phyloP scores from a whole-genome alignment of 305 asterid genomes.

The Fraxinus dipetala region DNA sequence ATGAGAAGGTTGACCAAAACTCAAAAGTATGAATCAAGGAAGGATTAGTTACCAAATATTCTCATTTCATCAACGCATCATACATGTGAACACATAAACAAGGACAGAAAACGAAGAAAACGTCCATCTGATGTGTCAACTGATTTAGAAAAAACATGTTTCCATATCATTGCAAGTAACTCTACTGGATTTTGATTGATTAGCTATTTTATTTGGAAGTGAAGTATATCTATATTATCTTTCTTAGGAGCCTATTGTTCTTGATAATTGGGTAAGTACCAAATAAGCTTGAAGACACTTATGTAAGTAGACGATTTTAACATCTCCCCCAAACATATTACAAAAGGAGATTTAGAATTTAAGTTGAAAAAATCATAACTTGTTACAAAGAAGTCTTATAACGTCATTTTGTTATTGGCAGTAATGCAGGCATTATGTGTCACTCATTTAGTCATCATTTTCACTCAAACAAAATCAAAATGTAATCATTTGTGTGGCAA shows the following conservation, averaged over 20 bases:
- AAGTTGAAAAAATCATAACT: background rate
- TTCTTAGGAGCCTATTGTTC: background rate
- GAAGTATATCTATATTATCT: background rate
- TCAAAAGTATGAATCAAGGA: background rate
- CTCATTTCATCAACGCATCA: background rate
- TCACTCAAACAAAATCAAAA: background rate
- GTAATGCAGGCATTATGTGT: background rate
- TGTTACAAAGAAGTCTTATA: background rate
- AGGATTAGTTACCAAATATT: conserved; percentile 2
- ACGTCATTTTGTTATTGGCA: background rate
- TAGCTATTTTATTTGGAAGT: background rate
- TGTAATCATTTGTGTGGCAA: background rate
- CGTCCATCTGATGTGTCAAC: background rate
- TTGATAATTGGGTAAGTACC: background rate
- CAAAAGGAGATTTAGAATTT: background rate
- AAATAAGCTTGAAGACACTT: background rate
- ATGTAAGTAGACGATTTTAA: background rate
- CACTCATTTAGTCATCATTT: background rate
- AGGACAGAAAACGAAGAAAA: background rate
- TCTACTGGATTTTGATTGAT: background rate
- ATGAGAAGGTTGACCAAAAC: background rate
- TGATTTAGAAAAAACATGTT: background rate
- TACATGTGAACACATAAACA: background rate
- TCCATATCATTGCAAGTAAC: background rate
- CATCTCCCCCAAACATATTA: background rate